phyloP scores from a whole-genome alignment of 1,284 basidiomycete species.

The Apiotrichum sp. region DNA sequence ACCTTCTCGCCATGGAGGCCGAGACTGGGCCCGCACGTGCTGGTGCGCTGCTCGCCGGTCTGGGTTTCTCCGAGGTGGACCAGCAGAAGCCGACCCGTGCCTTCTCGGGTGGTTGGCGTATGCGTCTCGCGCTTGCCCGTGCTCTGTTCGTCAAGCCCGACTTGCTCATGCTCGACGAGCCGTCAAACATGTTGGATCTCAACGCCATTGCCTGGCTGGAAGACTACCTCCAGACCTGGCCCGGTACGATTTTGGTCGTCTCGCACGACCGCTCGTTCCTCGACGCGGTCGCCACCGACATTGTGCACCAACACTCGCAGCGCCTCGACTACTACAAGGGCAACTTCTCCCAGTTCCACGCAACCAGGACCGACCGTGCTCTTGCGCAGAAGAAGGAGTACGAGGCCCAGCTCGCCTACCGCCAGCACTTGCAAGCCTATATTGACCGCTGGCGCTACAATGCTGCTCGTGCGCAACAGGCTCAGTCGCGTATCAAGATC shows the following conservation, averaged over 20 bases:
- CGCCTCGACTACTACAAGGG: slow-evolving; percentile 83
- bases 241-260: slow-evolving; percentile 88
- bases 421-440: slow-evolving; percentile 88
- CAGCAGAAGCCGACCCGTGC: slow-evolving; percentile 74
- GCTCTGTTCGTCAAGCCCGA: slow-evolving; percentile 88
- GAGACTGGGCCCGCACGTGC: slow-evolving; percentile 93
- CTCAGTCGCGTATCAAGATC: slow-evolving; percentile 96
- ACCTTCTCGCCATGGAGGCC: slow-evolving; percentile 94
- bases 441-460: slow-evolving; percentile 97
- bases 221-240: slow-evolving; percentile 96
- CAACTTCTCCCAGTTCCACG: slow-evolving; percentile 98
- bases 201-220: slow-evolving; percentile 58
- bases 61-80: slow-evolving; percentile 85
- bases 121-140: slow-evolving; percentile 94
- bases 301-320: slow-evolving; percentile 92
- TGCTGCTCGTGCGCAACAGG: slow-evolving; percentile 84
- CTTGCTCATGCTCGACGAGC: slow-evolving; percentile 84
- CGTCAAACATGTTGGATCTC: slow-evolving; percentile 77
- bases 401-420: slow-evolving; percentile 89
- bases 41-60: slow-evolving; percentile 79
- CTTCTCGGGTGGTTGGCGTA: slow-evolving; percentile 99
- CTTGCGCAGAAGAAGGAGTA: slow-evolving; percentile 89
- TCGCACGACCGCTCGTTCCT: slow-evolving; percentile 99
- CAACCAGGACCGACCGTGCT: slow-evolving; percentile 92
- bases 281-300: slow-evolving; percentile 93